phyloP scores from a whole-genome alignment of 306 rosid species.

The Spatholobus suberectus region DNA sequence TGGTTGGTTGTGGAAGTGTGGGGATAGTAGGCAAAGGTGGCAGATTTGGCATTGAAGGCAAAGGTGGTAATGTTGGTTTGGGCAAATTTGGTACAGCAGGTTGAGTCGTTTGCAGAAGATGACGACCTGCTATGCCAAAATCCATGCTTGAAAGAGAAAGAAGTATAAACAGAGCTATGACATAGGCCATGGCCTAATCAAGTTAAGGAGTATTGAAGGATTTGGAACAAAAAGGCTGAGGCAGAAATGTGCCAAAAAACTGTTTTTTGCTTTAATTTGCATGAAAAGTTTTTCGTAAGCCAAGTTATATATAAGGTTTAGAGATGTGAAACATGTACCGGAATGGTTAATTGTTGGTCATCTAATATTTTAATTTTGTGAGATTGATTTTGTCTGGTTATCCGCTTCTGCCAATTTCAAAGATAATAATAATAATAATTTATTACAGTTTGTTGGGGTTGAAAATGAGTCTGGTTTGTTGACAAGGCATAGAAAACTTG shows the following conservation, averaged over 20 bases:
- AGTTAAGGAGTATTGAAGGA: too few species aligned
- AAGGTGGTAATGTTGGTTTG: background rate
- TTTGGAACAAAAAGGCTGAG: too few species aligned
- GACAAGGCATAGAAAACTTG: background rate
- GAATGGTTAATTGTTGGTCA: background rate
- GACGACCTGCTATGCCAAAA: background rate
- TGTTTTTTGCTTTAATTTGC: background rate
- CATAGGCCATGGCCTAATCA: too few species aligned
- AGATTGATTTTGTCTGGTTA: too few species aligned
- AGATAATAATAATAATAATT: background rate
- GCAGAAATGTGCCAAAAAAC: background rate
- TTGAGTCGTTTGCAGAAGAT: background rate
- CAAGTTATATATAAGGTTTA: background rate
- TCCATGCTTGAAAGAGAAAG: constrained; percentile 21
- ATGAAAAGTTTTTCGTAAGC: background rate
- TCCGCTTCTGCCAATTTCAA: background rate
- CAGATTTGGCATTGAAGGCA: background rate
- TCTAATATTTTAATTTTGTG: background rate
- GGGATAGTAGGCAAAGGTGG: background rate
- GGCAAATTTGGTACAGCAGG: background rate
- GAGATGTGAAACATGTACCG: too few species aligned
- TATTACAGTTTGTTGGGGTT: background rate
- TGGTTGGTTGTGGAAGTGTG: background rate
- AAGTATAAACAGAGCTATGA: background rate
- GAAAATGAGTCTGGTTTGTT: background rate